Evolutionary conservation across 2,329 filamentous ascomycete species (phyloP).

Genomic region (Epichloe scottii): DNA sequence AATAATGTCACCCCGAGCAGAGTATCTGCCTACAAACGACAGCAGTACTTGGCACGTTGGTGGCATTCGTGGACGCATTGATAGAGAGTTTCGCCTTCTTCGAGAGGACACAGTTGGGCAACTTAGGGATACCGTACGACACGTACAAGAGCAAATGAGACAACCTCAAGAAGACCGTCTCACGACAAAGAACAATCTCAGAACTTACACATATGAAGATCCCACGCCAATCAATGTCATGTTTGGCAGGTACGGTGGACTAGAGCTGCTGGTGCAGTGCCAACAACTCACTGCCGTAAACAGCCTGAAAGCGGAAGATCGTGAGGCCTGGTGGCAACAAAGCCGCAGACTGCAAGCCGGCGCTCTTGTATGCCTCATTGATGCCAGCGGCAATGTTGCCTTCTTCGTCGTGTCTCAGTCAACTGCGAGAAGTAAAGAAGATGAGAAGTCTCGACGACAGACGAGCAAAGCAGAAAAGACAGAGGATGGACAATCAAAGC

Average conservation of each 20-base stretch:
- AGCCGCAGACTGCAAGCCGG: constrained; percentile 36
- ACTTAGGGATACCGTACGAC: constrained; percentile 34
- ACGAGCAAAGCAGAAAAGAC: constrained; percentile 4
- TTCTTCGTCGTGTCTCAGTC: constrained; percentile 28
- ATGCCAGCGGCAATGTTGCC: constrained; percentile 22
- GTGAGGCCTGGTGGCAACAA: constrained; percentile 37
- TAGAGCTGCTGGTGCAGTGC: constrained; percentile 33
- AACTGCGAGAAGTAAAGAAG: constrained; percentile 8
- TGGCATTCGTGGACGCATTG: constrained; percentile 35
- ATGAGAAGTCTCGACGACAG: constrained; percentile 10
- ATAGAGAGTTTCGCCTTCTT: constrained; percentile 42
- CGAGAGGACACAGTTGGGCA: constrained; percentile 43
- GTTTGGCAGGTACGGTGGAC: constrained; percentile 26
- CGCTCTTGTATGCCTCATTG: constrained; percentile 36
- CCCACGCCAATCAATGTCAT: constrained; percentile 17
- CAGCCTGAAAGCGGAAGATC: constrained; percentile 13
- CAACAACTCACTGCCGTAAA: constrained; percentile 26
- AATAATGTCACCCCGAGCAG: constrained; percentile 26
- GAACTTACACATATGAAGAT: constrained; percentile 16
- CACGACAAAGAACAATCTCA: constrained; percentile 14
- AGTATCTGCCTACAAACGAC: constrained; percentile 32
- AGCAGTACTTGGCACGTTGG: constrained; percentile 20
- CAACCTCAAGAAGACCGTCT: constrained; percentile 1
- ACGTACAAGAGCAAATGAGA: constrained; percentile 24
- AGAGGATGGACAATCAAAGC: neutral